Evolutionary conservation across 2,329 filamentous ascomycete species (phyloP).

Genomic region (Neonectria sp.): DNA sequence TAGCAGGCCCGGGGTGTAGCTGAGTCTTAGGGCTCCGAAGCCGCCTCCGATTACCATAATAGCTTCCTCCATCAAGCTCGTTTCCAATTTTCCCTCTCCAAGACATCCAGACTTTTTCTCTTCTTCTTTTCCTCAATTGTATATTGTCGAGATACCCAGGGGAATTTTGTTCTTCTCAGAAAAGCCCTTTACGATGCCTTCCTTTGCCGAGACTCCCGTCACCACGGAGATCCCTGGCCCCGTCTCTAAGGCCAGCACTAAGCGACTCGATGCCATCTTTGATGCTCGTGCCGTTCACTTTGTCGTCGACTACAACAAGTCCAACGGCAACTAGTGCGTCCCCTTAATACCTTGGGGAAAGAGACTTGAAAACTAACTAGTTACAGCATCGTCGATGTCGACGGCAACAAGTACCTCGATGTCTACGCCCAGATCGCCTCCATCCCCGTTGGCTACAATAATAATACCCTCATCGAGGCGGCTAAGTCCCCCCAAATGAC

Average conservation of each 20-base stretch:
- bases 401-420: conserved; percentile 65
- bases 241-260: conserved; percentile 55
- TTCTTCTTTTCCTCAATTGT: too few relatives aligned
- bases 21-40: too few relatives aligned
- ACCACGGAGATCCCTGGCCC: conserved; percentile 58
- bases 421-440: conserved; percentile 86
- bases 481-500: conserved; percentile 81
- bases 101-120: too few relatives aligned
- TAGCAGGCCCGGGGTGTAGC: too few relatives aligned
- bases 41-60: too few relatives aligned
- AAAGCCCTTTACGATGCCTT: conserved; percentile 47
- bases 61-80: too few relatives aligned
- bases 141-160: too few relatives aligned
- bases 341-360: too few relatives aligned
- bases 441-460: conserved; percentile 88
- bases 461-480: conserved; percentile 75
- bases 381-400: conserved; percentile 60
- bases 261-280: conserved; percentile 64
- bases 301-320: conserved; percentile 67
- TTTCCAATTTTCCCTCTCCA: too few relatives aligned
- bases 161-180: too few relatives aligned
- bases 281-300: conserved; percentile 68
- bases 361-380: too few relatives aligned
- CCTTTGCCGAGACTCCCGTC: conserved; percentile 52
- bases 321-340: conserved; percentile 62